These are phyloP conservation scores for Talaromyces sp. DNA, from an alignment of 2,329 filamentous ascomycete species.

Conservation along the genomic window DNA sequence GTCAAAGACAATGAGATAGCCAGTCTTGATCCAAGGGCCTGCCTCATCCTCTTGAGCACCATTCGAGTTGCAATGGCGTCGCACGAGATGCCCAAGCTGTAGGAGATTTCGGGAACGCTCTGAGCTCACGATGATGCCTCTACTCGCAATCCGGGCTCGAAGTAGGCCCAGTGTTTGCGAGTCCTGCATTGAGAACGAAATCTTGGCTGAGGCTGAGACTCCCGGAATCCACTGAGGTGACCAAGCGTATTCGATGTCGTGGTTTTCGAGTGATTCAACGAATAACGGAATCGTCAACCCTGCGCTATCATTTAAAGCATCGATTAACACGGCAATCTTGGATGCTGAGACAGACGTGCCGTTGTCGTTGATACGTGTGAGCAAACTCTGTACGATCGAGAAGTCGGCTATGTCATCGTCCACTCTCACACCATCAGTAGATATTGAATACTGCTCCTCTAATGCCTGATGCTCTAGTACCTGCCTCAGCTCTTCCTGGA, in stretches of 20 bases:
- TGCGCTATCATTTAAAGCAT: constrained; percentile 35
- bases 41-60: neutral
- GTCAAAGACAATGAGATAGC: constrained; percentile 38
- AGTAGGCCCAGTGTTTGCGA: constrained; percentile 32
- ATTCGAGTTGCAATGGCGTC: constrained; percentile 16
- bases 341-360: constrained; percentile 31
- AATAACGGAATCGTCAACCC: constrained; percentile 27
- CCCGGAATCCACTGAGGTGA: constrained; percentile 33
- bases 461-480: neutral
- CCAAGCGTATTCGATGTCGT: constrained; percentile 30
- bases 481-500: neutral
- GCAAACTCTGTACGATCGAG: constrained; percentile 25
- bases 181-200: constrained; percentile 18
- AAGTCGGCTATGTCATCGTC: constrained; percentile 27
- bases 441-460: neutral
- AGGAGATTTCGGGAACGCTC: constrained; percentile 31
- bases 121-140: constrained; percentile 23
- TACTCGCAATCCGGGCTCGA: constrained; percentile 24
- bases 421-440: constrained; percentile 16
- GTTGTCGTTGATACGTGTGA: constrained; percentile 26
- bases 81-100: constrained; percentile 36
- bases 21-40: constrained; percentile 30
- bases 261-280: constrained; percentile 10
- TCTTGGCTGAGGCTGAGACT: constrained; percentile 25
- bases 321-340: constrained; percentile 27